Conservation (phyloP, 164 flowering plant genomes). For the Tetracentron sinense region DNA sequence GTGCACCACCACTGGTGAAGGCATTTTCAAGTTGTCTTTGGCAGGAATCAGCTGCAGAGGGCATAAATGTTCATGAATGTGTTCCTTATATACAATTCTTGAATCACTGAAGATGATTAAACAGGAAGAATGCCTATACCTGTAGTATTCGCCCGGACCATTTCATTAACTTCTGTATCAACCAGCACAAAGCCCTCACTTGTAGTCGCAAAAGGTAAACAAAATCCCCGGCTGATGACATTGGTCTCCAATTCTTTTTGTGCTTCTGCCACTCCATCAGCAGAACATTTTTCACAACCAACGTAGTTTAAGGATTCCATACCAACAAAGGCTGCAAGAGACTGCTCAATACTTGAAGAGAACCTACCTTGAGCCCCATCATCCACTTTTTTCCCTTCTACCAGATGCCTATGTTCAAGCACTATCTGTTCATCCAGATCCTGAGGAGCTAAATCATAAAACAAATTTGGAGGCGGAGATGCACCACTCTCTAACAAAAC, state of each 20-base stretch:
- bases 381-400: slow-evolving; percentile 17
- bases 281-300: slow-evolving; percentile 14
- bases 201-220: slow-evolving; percentile 20
- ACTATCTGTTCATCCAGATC: slow-evolving; percentile 27
- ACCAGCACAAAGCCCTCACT: slow-evolving; percentile 30
- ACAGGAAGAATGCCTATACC: slow-evolving; percentile 11
- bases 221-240: slow-evolving; percentile 7
- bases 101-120: slow-evolving; percentile 14
- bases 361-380: slow-evolving; percentile 15
- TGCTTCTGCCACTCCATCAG: slow-evolving; percentile 15
- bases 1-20: slow-evolving; percentile 17
- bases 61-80: slow-evolving; percentile 17
- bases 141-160: slow-evolving; percentile 11
- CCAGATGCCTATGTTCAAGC: slow-evolving; percentile 20
- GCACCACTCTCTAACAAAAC: slow-evolving; percentile 82
- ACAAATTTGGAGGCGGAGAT: slow-evolving; percentile 69
- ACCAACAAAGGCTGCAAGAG: slow-evolving; percentile 25
- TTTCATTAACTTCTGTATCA: slow-evolving; percentile 17
- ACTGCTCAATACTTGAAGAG: slow-evolving; percentile 22
- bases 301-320: slow-evolving; percentile 15
- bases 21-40: slow-evolving; percentile 18
- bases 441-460: slow-evolving; percentile 37
- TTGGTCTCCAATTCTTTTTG: slow-evolving; percentile 15
- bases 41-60: slow-evolving; percentile 18
- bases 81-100: slow-evolving; percentile 18